These are phyloP conservation scores for Berberis vulgaris DNA, from an alignment of 164 flowering plant species.

Conservation along the genomic window DNA sequence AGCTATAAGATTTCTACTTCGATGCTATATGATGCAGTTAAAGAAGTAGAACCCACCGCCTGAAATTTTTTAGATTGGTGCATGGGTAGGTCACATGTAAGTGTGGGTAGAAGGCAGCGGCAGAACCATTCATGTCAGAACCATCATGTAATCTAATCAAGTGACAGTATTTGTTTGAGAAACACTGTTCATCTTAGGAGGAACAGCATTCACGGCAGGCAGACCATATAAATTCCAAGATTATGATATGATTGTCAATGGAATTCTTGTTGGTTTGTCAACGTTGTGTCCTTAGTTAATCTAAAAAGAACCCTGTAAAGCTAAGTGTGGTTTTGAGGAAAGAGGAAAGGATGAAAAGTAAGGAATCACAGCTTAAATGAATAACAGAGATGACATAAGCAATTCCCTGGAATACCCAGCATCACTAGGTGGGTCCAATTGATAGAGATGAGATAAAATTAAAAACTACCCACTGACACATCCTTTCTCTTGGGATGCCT, in stretches of 20 bases:
- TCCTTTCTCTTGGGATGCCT: constrained; percentile 13
- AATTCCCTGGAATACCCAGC: constrained; percentile 24
- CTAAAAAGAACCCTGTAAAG: constrained; percentile 14
- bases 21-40: neutral
- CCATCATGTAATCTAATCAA: constrained; percentile 7
- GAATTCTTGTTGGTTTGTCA: constrained; percentile 15
- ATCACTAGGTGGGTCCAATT: constrained; percentile 22
- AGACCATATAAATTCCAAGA: constrained; percentile 5
- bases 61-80: constrained; percentile 4
- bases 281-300: constrained; percentile 16
- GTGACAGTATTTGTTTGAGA: constrained; percentile 7
- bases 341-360: constrained; percentile 7
- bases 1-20: neutral
- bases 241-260: constrained; percentile 14
- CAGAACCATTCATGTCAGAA: constrained; percentile 4
- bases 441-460: constrained; percentile 22
- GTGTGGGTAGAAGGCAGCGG: constrained; percentile 7
- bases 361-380: constrained; percentile 26
- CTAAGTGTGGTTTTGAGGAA: constrained; percentile 8
- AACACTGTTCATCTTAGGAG: neutral
- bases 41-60: constrained; percentile 3
- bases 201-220: constrained; percentile 7
- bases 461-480: constrained; percentile 18
- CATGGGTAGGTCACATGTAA: constrained; percentile 4
- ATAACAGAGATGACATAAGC: constrained; percentile 38